These are phyloP conservation scores for Carex parvula DNA, from an alignment of 176 grass and related monocot species.

Conservation along the genomic window DNA sequence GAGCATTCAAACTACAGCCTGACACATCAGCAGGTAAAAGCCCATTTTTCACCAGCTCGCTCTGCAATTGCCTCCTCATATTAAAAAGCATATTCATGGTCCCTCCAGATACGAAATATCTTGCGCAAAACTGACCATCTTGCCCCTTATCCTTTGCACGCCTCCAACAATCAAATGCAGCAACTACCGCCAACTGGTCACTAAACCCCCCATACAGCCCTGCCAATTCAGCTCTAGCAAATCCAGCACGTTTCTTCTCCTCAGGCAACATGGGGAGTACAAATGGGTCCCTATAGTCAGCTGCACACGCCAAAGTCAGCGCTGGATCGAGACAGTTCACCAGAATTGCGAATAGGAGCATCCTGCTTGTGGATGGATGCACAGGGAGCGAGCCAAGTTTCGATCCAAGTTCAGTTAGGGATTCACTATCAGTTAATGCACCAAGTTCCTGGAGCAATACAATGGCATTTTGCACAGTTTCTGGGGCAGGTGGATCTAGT, in stretches of 20 bases:
- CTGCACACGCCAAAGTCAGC: constrained; percentile 81
- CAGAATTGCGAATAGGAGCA: constrained; percentile 91
- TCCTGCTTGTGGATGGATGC: constrained; percentile 94
- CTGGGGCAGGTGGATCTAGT: constrained; percentile 70
- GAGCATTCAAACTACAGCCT: constrained; percentile 72
- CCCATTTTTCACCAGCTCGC: constrained; percentile 70
- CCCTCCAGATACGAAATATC: constrained; percentile 70
- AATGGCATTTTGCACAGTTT: constrained; percentile 81
- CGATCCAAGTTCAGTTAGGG: constrained; percentile 71
- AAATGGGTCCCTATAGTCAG: constrained; percentile 76
- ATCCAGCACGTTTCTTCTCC: constrained; percentile 51
- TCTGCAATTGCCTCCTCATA: constrained; percentile 86
- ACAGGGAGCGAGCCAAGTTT: constrained; percentile 82
- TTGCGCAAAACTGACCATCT: constrained; percentile 66
- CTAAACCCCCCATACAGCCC: constrained; percentile 90
- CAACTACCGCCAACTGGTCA: constrained; percentile 84
- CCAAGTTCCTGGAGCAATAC: constrained; percentile 76
- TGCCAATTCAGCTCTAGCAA: constrained; percentile 79
- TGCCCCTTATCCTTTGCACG: constrained; percentile 71
- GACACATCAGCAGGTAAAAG: constrained; percentile 77
- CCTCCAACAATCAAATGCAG: constrained; percentile 86
- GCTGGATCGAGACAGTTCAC: constrained; percentile 96
- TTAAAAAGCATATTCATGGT: constrained; percentile 82
- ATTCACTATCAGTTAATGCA: constrained; percentile 76
- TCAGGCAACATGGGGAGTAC: constrained; percentile 58